Percentiles rank a stretch among this genome's conserved stretches.
Evolutionary conservation across 2,329 filamentous ascomycete species (phyloP).

Genomic region (Botrytis hyacinthi): DNA sequence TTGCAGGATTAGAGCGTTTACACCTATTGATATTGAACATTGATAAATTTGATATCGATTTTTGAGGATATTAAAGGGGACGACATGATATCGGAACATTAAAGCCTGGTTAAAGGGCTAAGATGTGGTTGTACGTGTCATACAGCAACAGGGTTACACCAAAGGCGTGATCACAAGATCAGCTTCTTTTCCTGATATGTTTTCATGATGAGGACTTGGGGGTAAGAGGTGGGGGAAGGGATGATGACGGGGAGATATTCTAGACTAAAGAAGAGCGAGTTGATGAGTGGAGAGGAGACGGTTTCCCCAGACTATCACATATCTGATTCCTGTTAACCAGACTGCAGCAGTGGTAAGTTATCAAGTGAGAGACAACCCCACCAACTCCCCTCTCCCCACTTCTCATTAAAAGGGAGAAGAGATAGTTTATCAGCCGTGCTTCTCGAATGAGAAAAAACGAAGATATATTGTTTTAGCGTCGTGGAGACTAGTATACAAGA

Average conservation of each 20-base stretch:
- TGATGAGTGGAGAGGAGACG: background rate
- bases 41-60: background rate
- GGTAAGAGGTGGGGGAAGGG: background rate
- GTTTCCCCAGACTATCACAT: conserved; percentile 9
- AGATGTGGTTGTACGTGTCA: background rate
- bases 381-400: background rate
- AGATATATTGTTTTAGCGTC: conserved; percentile 11
- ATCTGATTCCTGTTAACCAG: background rate
- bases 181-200: background rate
- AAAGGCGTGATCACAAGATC: background rate
- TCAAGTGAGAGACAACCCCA: background rate
- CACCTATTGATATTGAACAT: background rate
- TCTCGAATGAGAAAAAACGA: background rate
- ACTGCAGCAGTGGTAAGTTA: background rate
- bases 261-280: background rate
- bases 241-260: background rate
- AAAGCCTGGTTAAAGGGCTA: conserved; percentile 7
- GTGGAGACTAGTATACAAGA: background rate
- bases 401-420: background rate
- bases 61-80: conserved; percentile 1
- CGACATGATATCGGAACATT: background rate
- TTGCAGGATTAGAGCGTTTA: background rate
- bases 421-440: background rate
- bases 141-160: background rate
- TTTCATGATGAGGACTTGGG: background rate